Evolutionary conservation across 1,139 yeast species (phyloP), one percentile per base, ranked within the genome.

Genomic region (Yamadazyma spencermartinsiae): DNA sequence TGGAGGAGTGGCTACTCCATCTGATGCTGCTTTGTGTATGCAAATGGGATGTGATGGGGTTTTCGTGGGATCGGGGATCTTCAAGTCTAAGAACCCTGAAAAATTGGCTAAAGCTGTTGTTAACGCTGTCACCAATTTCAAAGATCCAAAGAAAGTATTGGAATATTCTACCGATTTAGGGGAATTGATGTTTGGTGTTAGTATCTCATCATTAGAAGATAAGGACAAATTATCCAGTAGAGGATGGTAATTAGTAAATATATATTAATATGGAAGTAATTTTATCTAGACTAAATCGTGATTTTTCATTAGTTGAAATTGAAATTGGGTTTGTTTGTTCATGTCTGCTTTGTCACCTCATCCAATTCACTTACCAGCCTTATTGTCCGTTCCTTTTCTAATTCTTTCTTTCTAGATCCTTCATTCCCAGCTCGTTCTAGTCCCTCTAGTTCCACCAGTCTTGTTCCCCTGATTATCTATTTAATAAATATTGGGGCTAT

Each of bases 41-140:
- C 90, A 86, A 63, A 71, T 86, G 53, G 95, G 95, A n/a, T 84
- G 89, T 60, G 95, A 86, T 56, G 95, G 95, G 48, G 89, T 86
- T 28, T 86, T 86, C 56, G 95, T 86, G 30, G 95, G 95, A n/a
- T 82, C 89, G 7, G 95, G 95, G 33, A 86, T 86, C 49, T 86
- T 86, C 76, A 81, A 82, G 60, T 80, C 87, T 34, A 72, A 75
- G 45, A 77, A 86, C 63, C 94, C 94, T 3, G 87, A 75, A 55
- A 76, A 77, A 59, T 73, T 86, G 54, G 95, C 95, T 32, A 75
- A 68, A 52, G 89, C 94, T 18, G 82, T 86, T 59, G 95, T 86
- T 37, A 80, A 83, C 56, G 89, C 94, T 17, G 88, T 86, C 26
- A 84, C 92, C 31, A 80, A 84, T 57, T 86, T 68, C 68, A 65